Percentiles rank a stretch among this genome's conserved stretches.
These are phyloP conservation scores for Pogostemon cablin DNA, from an alignment of 257 asterid genomes.

Conservation along the genomic window DNA sequence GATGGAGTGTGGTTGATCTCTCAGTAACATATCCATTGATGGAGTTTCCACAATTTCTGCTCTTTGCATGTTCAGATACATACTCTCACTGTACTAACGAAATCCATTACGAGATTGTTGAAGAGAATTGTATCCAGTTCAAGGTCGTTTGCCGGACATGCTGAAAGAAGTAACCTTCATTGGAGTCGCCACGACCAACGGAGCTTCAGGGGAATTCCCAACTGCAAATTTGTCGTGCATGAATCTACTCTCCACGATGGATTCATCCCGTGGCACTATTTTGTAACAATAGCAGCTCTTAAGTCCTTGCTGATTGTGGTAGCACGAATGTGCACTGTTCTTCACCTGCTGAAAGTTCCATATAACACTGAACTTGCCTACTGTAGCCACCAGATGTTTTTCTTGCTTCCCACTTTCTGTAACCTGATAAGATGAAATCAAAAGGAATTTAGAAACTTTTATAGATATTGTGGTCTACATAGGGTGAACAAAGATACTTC, in stretches of 20 bases:
- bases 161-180: constrained; percentile 93
- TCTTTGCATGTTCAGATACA: too few species aligned
- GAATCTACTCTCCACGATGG: constrained; percentile 90
- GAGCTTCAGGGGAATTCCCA: constrained; percentile 87
- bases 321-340: constrained; percentile 88
- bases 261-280: constrained; percentile 85
- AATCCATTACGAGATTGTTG: too few species aligned
- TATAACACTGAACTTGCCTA: constrained; percentile 87
- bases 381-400: constrained; percentile 92
- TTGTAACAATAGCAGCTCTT: constrained; percentile 99
- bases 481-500: too few species aligned
- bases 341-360: constrained; percentile 98
- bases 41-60: too few species aligned
- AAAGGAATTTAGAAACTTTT: not conserved
- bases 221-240: constrained; percentile 86
- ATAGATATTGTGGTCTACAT: too few species aligned
- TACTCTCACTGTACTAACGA: too few species aligned
- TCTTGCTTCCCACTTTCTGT: constrained; percentile 98
- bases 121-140: not conserved
- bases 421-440: constrained; percentile 53
- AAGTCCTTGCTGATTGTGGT: constrained; percentile 88
- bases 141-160: constrained; percentile 63
- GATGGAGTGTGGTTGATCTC: not conserved
- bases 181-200: constrained; percentile 94
- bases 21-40: too few species aligned